Base-by-base conservation (phyloP, 2,329 filamentous ascomycete species). In the Ceratocystis harringtonii region DNA sequence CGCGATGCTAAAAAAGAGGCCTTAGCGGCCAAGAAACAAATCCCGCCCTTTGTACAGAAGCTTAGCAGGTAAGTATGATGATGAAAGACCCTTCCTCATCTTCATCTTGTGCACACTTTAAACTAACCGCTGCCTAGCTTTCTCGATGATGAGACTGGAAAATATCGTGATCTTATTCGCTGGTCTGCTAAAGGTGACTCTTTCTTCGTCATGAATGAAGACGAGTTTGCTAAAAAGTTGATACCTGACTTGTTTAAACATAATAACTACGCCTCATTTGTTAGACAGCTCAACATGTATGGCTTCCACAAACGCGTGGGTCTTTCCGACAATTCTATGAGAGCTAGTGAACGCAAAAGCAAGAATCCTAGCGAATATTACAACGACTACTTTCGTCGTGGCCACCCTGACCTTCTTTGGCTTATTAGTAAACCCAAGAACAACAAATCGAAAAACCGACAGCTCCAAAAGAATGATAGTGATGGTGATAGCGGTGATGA, bases 181-280 rank as follows among this genome's bases (percentile, higher is more conserved):
- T 99, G 94, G 94, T 96, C 94, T 0, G 90, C 95, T 71, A 90
- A 92, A 72, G 94, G 94, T 36, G 91, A 95, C 72, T 96, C 92
- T 0, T 99, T 99, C 76, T 89, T 97, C 66, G 92, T 99, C 2
- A 78, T 97, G 7, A 92, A 99, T 72, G 94, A 99, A 76, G 94
- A 99, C 72, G 92, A 96, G 76, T 99, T 99, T 73, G 96, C 94
- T 22, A 97, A 96, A 76, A 90, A 89, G 45, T 87, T 99, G 70
- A 89, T 99, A 28, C 94, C 94, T 0, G 95, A 97, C 75, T 86
- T 97, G 68, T 99, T 99, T 81, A 99, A 99, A 76, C 94, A 99
- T 78, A 96, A 92, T 81, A 96, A 96, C 74, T 96, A 96, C 75
- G 92, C 92, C 60, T 96, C 92, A 69, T 96, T 96, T 73, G 92